Evolutionary conservation across 2,329 filamentous ascomycete genomes (phyloP).

Genomic region (Microsporum audouinii): DNA sequence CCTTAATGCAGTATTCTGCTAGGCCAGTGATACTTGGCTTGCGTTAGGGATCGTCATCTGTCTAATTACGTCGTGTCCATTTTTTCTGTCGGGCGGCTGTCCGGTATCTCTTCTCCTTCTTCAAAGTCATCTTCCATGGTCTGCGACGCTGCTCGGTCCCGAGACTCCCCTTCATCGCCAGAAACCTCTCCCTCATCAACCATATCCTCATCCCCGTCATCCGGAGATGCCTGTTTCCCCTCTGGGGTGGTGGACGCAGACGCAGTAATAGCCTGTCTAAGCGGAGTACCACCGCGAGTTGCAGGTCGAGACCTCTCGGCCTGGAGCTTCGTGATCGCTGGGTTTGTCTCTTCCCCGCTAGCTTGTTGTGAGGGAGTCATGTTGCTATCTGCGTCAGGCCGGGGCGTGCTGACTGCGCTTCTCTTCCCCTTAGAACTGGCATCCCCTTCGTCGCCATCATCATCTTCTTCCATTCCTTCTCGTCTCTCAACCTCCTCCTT

Average conservation of each 20-base stretch:
- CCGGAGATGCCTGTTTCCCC: conserved; percentile 30
- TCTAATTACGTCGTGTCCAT: conserved; percentile 51
- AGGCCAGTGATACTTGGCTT: not conserved
- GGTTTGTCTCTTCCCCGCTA: conserved; percentile 10
- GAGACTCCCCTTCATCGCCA: conserved; percentile 23
- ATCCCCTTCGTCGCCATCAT: conserved; percentile 47
- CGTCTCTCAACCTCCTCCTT: conserved; percentile 86
- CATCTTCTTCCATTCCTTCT: conserved; percentile 61
- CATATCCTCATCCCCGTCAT: conserved; percentile 50
- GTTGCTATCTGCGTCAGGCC: conserved; percentile 36
- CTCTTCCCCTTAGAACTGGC: conserved; percentile 38
- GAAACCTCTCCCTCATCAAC: conserved; percentile 39
- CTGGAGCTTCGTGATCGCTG: conserved; percentile 15
- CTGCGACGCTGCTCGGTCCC: conserved; percentile 39
- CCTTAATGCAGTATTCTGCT: too few species aligned
- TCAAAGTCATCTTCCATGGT: conserved; percentile 48
- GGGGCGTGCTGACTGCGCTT: conserved; percentile 40
- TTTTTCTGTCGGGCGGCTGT: conserved; percentile 41
- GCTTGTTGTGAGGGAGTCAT: conserved; percentile 26
- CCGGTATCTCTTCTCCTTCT: conserved; percentile 40
- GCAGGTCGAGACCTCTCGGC: conserved; percentile 24
- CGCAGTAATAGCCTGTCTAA: conserved; percentile 24
- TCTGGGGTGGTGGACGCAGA: conserved; percentile 12
- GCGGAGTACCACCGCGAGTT: conserved; percentile 26
- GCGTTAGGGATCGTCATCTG: not conserved